Base-by-base conservation (phyloP, 495 filamentous ascomycete species). In the Xylaria scruposa region DNA sequence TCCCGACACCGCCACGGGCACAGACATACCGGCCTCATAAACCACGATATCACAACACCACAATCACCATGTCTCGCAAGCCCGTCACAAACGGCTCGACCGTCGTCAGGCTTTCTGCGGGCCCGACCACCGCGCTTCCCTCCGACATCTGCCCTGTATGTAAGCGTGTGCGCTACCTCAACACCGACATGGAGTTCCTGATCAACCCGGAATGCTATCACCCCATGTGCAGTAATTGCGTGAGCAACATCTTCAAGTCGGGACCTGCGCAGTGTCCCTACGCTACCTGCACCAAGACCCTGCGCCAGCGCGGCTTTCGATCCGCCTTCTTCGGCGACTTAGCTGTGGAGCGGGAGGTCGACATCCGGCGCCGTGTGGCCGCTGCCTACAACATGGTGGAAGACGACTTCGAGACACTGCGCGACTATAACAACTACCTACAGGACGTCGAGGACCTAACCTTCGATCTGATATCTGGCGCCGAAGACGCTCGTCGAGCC, bases 121-220 rank as follows among this genome's bases (percentile, higher is more conserved):
- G 65, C 8, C 70, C 76, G 1, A 26, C 64, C 3, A 47, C 54
- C n/a, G 47, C 54, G 0, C 31, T 79, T 13, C 72, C 80, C 64
- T 83, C 88, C 71, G 94, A 98, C 81, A 92, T 94, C 78, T 99
- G 96, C 83, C 97, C 95, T 56, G 92, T 98, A 75, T 99, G 96
- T 91, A 97, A 97, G 82, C 94, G 93, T 67, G 92, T 92, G 68
- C 92, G 93, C 68, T 98, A 98, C 85, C 90, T 98, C 78, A 98
- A 97, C 84, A 90, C 90, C 29, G 90, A 93, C 83, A 94, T 99
- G 89, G 86, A 88, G 65, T 97, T 99, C 83, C 92, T 97, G 73
- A 93, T 98, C 81, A 97, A 98, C 81, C 93, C 95, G 21, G 93
- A 97, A 85, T 99, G 96, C 88, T 99, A 98, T 86, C 96, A 99